Evolutionary conservation across 2,329 filamentous ascomycete genomes (phyloP).

Genomic region (Aspergillus sp.): DNA sequence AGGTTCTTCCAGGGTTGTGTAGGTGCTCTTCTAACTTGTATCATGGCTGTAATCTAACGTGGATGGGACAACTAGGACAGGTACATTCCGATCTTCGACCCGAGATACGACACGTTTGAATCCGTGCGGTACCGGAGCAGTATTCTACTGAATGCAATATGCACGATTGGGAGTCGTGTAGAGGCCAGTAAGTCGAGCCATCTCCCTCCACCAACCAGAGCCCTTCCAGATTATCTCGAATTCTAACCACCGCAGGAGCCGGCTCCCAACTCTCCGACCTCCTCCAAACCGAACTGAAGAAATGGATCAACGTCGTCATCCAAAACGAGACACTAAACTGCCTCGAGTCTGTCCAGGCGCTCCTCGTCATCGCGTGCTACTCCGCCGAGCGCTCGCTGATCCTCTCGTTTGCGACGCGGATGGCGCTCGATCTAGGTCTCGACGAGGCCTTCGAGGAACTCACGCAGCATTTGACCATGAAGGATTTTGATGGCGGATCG

Average conservation of each 20-base stretch:
- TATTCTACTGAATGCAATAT: slow-evolving; percentile 57
- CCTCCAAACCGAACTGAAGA: slow-evolving; percentile 50
- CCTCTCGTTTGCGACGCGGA: slow-evolving; percentile 55
- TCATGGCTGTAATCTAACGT: background rate
- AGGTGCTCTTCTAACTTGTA: slow-evolving; percentile 16
- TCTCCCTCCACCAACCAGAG: too few relatives aligned
- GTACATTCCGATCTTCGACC: slow-evolving; percentile 56
- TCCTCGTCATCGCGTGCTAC: slow-evolving; percentile 58
- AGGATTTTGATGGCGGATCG: slow-evolving; percentile 26
- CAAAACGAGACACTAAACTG: slow-evolving; percentile 43
- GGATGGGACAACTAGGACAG: slow-evolving; percentile 41
- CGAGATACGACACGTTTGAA: slow-evolving; percentile 50
- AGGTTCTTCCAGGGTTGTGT: slow-evolving; percentile 47
- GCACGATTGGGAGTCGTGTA: slow-evolving; percentile 57
- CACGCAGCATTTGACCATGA: slow-evolving; percentile 34
- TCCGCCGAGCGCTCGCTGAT: slow-evolving; percentile 57
- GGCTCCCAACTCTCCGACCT: slow-evolving; percentile 45
- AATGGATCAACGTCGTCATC: slow-evolving; percentile 52
- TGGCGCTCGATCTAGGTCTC: slow-evolving; percentile 56
- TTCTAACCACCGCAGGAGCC: slow-evolving; percentile 24
- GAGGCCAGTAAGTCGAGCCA: slow-evolving; percentile 28
- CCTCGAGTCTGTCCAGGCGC: slow-evolving; percentile 57
- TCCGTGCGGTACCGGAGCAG: slow-evolving; percentile 53
- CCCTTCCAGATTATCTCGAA: too few relatives aligned
- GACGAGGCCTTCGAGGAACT: slow-evolving; percentile 50